Percentiles rank a stretch among this genome's conserved stretches.
phyloP scores from a whole-genome alignment of 148 eudicot species.

The Silene uniflora region DNA sequence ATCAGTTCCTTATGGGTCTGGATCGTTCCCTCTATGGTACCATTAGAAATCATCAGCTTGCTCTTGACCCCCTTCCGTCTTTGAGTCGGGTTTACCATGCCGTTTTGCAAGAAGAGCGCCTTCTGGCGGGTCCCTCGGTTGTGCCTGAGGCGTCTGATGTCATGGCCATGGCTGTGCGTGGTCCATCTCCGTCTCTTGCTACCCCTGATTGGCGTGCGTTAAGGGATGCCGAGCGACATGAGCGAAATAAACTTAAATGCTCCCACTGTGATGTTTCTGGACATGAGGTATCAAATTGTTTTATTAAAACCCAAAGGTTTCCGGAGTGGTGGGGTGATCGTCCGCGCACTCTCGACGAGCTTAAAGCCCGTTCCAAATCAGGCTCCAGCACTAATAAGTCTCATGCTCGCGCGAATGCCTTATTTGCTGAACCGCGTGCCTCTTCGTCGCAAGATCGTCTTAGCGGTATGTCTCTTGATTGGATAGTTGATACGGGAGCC shows the following conservation, averaged over 20 bases:
- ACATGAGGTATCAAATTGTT: no score
- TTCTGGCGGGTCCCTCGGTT: neutral
- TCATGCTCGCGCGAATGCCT: no score
- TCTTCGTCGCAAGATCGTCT: neutral
- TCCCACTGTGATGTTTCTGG: neutral
- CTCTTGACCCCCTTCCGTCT: neutral
- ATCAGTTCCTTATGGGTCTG: neutral
- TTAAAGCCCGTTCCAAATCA: no score
- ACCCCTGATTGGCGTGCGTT: neutral
- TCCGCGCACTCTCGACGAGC: no score
- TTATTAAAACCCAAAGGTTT: no score
- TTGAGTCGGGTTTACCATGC: neutral
- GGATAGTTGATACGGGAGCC: neutral
- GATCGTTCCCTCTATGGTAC: neutral
- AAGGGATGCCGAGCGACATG: neutral
- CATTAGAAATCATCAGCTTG: neutral
- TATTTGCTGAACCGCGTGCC: neutral
- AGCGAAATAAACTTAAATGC: neutral
- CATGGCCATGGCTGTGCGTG: neutral
- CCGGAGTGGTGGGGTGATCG: no score
- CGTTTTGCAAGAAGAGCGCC: neutral
- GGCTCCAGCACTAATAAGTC: no score
- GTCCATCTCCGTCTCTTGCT: neutral
- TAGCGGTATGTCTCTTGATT: neutral
- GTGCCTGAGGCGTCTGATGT: neutral